A percentile compares a stretch with the other conserved stretches of the same genome.
phyloP scores from a whole-genome alignment of 2,329 filamentous ascomycete genomes.

The Cladobotryum mycophilum region DNA sequence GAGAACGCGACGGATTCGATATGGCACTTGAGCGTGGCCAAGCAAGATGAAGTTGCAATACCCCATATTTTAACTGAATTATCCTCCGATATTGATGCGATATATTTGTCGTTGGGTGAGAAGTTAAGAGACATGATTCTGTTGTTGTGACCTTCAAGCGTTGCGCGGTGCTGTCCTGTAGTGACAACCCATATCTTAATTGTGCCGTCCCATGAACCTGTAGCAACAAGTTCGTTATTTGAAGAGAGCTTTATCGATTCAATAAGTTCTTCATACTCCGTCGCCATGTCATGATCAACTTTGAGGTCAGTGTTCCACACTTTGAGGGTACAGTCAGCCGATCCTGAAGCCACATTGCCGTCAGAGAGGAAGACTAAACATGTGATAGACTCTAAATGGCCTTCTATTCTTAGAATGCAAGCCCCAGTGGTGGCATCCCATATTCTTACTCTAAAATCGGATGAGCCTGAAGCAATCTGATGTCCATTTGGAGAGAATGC shows the following conservation, averaged over 20 bases:
- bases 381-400: no score
- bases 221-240: no score
- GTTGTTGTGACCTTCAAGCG: constrained; percentile 5
- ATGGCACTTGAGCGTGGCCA: background rate
- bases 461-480: background rate
- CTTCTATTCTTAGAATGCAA: no score
- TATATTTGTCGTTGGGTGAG: background rate
- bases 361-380: no score
- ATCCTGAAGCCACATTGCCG: no score
- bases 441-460: background rate
- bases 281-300: no score
- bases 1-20: constrained; percentile 1
- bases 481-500: background rate
- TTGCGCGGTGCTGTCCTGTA: background rate
- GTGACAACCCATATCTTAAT: no score
- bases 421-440: background rate
- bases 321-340: no score
- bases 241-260: no score
- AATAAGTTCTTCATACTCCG: no score
- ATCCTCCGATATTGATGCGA: background rate
- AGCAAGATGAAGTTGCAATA: background rate
- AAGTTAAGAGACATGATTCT: background rate
- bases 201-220: no score
- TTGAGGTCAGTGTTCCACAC: no score
- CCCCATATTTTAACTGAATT: background rate